Conservation (phyloP, 2,329 filamentous ascomycete genomes). For the Arthrobotrys iridis region DNA sequence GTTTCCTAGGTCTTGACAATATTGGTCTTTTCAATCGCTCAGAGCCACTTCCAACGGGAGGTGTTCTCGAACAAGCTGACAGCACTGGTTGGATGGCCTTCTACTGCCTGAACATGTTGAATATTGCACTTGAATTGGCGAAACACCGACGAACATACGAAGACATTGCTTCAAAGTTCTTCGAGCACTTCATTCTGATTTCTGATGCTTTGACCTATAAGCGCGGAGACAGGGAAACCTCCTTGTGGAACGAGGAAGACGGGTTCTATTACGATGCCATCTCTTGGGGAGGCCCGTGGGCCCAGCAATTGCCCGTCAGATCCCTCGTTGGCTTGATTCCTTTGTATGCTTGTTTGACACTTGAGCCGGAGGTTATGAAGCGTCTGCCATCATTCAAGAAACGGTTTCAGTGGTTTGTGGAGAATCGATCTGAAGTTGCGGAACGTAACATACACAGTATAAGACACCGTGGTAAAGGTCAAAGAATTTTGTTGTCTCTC, state of each 20-base stretch:
- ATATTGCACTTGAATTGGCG: slow-evolving; percentile 92
- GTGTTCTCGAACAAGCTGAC: slow-evolving; percentile 93
- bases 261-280: slow-evolving; percentile 98
- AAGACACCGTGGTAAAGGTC: slow-evolving; percentile 85
- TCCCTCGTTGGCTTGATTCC: slow-evolving; percentile 94
- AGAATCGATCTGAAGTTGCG: slow-evolving; percentile 84
- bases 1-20: slow-evolving; percentile 94
- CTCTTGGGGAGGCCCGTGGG: slow-evolving; percentile 92
- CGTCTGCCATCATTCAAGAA: slow-evolving; percentile 92
- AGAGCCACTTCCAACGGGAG: slow-evolving; percentile 90
- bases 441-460: slow-evolving; percentile 96
- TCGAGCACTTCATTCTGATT: slow-evolving; percentile 98
- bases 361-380: slow-evolving; percentile 93
- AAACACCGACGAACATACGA: slow-evolving; percentile 81
- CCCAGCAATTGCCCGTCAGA: slow-evolving; percentile 88
- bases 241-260: slow-evolving; percentile 95
- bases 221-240: slow-evolving; percentile 73
- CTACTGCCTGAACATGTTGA: slow-evolving; percentile 95
- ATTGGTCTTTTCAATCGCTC: slow-evolving; percentile 98
- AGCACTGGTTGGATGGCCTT: slow-evolving; percentile 99
- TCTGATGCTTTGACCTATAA: slow-evolving; percentile 95
- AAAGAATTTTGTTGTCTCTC: slow-evolving; percentile 85
- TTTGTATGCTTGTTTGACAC: slow-evolving; percentile 87
- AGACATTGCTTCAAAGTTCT: slow-evolving; percentile 88
- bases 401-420: slow-evolving; percentile 91